These are phyloP conservation scores for Fusarium burgessii DNA, from an alignment of 2,329 filamentous ascomycete genomes.

Conservation along the genomic window DNA sequence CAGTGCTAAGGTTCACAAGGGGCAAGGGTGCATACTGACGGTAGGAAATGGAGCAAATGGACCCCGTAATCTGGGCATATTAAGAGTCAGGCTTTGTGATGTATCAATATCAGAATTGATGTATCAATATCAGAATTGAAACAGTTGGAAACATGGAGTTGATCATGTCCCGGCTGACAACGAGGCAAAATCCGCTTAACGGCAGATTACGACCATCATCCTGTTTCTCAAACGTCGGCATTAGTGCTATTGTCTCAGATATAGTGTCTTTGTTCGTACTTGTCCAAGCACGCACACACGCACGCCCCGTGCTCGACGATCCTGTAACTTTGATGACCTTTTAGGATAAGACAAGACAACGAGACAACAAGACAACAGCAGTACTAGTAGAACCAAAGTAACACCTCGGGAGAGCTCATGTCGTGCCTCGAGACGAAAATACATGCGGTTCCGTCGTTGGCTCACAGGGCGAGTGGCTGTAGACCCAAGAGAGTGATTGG, in stretches of 20 bases:
- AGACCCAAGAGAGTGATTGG: conserved; percentile 31
- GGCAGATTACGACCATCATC: conserved; percentile 11
- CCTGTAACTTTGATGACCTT: conserved; percentile 24
- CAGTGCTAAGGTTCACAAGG: neutral
- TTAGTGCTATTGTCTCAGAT: conserved; percentile 38
- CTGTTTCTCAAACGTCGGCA: conserved; percentile 23
- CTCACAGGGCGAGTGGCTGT: conserved; percentile 44
- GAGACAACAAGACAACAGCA: neutral
- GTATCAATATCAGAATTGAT: conserved; percentile 3
- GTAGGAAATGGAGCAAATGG: neutral
- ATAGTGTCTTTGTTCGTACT: conserved; percentile 34
- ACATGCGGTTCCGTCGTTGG: conserved; percentile 40
- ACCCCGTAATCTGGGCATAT: neutral
- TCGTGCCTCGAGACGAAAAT: conserved; percentile 46
- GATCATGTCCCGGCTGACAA: neutral
- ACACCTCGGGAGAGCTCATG: conserved; percentile 30
- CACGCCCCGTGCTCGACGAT: conserved; percentile 36
- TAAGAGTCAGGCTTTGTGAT: neutral
- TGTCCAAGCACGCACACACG: neutral
- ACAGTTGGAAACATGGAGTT: conserved; percentile 5
- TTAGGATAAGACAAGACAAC: neutral
- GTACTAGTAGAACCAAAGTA: neutral
- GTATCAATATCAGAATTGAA: conserved; percentile 3
- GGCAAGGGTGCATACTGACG: neutral
- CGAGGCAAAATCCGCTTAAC: neutral